Percentiles rank a stretch among this genome's conserved stretches.
Conservation (phyloP, 2,329 filamentous ascomycete species). For the Alternaria incomplexa region DNA sequence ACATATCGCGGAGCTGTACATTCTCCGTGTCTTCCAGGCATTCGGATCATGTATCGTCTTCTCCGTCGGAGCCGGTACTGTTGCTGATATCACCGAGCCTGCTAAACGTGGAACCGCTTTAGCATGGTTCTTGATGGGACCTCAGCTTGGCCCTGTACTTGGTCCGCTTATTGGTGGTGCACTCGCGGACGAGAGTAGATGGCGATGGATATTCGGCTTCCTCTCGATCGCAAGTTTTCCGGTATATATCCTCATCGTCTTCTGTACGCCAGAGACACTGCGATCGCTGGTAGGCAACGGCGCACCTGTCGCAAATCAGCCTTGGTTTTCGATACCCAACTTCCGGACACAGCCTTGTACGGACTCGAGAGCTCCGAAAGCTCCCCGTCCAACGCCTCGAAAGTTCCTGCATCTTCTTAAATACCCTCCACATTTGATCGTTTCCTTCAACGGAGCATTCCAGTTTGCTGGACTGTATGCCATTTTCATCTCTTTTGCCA, state of each 20-base stretch:
- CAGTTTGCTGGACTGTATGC: constrained; percentile 37
- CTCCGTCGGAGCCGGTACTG: constrained; percentile 53
- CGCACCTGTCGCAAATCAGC: constrained; percentile 29
- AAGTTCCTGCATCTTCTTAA: constrained; percentile 33
- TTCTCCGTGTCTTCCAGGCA: constrained; percentile 52
- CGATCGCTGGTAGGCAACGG: constrained; percentile 55
- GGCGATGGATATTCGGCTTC: constrained; percentile 57
- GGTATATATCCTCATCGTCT: constrained; percentile 38
- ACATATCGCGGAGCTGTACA: constrained; percentile 48
- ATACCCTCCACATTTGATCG: constrained; percentile 38
- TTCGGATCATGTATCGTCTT: constrained; percentile 53
- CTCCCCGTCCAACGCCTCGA: constrained; percentile 30
- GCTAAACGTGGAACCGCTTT: constrained; percentile 50
- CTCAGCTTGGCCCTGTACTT: constrained; percentile 53
- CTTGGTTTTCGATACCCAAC: constrained; percentile 35
- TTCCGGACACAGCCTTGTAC: constrained; percentile 29
- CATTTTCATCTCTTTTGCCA: constrained; percentile 35
- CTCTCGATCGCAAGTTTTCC: constrained; percentile 33
- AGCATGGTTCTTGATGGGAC: constrained; percentile 53
- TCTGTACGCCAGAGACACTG: constrained; percentile 56
- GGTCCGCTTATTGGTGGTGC: constrained; percentile 54
- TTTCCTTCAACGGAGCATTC: constrained; percentile 36
- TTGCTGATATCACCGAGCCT: constrained; percentile 52
- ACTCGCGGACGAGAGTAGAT: constrained; percentile 43
- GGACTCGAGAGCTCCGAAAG: constrained; percentile 24